phyloP scores from a whole-genome alignment of 228 moss, liverwort and hornwort species.

The Sphagnum magellanicum region DNA sequence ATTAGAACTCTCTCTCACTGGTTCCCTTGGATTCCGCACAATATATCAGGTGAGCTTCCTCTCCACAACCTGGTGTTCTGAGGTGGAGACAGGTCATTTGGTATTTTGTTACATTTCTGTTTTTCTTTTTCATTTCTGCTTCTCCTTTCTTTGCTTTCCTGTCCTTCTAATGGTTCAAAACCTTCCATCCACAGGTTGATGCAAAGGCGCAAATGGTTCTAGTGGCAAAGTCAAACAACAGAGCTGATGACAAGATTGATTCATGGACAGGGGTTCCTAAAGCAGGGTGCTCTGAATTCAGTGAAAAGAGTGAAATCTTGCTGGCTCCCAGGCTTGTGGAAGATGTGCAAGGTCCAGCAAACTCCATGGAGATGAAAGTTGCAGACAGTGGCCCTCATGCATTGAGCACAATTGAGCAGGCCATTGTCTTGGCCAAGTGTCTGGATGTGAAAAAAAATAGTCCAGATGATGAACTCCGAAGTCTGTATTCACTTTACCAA shows the following conservation, averaged over 20 bases:
- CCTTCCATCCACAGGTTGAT: constrained; percentile 39
- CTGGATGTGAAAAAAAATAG: constrained; percentile 86
- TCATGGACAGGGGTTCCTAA: constrained; percentile 38
- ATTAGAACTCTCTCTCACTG: constrained; percentile 70
- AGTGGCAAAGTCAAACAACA: constrained; percentile 42
- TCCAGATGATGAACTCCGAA: constrained; percentile 90
- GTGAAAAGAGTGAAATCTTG: constrained; percentile 50
- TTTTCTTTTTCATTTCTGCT: too few species aligned
- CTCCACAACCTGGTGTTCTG: too few species aligned
- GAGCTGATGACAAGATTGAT: constrained; percentile 33
- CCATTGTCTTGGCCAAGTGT: constrained; percentile 78
- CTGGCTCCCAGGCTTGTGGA: constrained; percentile 72
- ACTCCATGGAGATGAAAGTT: constrained; percentile 14
- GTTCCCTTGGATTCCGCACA: constrained; percentile 87
- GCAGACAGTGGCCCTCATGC: constrained; percentile 24
- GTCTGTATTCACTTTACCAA: constrained; percentile 28
- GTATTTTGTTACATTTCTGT: too few species aligned
- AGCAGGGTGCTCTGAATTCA: constrained; percentile 10
- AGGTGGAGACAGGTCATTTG: too few species aligned
- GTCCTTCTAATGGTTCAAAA: too few species aligned
- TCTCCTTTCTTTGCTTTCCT: too few species aligned
- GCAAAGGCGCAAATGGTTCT: constrained; percentile 99
- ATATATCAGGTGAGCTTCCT: constrained; percentile 60
- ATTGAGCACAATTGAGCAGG: constrained; percentile 78
- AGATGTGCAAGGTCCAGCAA: constrained; percentile 15